Conservation (phyloP, 768 basidiomycete genomes). For the Asterophora parasitica region DNA sequence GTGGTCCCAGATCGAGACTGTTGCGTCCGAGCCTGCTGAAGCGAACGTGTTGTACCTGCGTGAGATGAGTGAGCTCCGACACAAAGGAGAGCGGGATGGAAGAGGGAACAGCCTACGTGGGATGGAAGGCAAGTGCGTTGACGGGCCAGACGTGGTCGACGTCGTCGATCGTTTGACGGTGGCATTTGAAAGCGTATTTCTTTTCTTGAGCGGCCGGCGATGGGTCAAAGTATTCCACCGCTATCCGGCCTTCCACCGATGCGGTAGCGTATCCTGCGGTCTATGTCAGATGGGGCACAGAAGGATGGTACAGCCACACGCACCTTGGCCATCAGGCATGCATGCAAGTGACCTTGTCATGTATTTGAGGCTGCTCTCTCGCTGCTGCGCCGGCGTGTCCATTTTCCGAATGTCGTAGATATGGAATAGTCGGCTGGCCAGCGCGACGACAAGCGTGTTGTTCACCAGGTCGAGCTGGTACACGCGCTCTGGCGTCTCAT, state of each 20-base stretch:
- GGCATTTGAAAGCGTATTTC: constrained; percentile 97
- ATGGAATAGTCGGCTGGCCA: constrained; percentile 87
- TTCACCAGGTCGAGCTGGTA: constrained; percentile 80
- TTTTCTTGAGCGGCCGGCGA: constrained; percentile 68
- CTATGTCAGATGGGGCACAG: background rate
- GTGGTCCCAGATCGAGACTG: constrained; percentile 97
- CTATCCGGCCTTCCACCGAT: constrained; percentile 93
- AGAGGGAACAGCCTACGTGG: constrained; percentile 45
- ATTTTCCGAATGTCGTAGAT: constrained; percentile 87
- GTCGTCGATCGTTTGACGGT: constrained; percentile 84
- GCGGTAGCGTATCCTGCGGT: constrained; percentile 82
- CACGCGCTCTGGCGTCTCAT: constrained; percentile 75
- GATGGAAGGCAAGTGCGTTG: constrained; percentile 93
- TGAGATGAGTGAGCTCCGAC: background rate
- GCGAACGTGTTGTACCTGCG: constrained; percentile 88
- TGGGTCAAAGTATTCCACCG: constrained; percentile 95
- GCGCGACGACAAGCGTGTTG: constrained; percentile 81
- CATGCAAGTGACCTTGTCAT: constrained; percentile 90
- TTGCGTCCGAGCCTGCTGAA: constrained; percentile 90
- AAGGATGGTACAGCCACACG: constrained; percentile 14
- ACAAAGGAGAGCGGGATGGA: background rate
- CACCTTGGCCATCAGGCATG: constrained; percentile 91
- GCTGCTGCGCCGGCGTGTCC: constrained; percentile 64
- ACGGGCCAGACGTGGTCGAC: constrained; percentile 97
- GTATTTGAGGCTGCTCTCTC: constrained; percentile 93